Base-by-base conservation (phyloP, 495 filamentous ascomycete genomes). In the Talaromyces nanjingensis region DNA sequence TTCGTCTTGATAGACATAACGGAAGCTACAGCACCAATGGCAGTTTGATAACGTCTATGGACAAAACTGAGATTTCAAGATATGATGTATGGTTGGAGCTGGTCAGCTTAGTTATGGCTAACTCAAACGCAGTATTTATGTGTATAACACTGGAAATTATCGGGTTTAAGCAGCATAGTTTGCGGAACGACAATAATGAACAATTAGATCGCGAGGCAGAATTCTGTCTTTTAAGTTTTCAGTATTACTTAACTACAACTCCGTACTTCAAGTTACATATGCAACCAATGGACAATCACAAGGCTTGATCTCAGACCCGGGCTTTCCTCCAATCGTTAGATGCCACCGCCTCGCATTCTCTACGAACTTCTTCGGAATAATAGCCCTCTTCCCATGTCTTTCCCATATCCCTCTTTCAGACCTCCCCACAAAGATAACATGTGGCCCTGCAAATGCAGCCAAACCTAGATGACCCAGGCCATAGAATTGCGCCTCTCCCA, bases 401-500 rank as follows among this genome's bases (percentile, higher is more conserved):
- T 59, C 57, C 57, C 57, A 59, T 59, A 34, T 33, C 31, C 57
- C 57, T 37, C 20, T 27, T 14, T 34, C n/a, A 34, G 57, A 59
- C 34, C 16, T 59, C 31, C 57, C 57, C n/a, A 59, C 16, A 59
- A 59, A 59, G 9, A 59, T 42, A 45, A 42, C 57, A 2, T 59
- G 57, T 22, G 57, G 57, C 33, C 57, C 57, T 27, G 5, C 5
- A 34, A 37, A 59, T 8, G 2, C 1, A 33, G n/a, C 18, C 18
- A 59, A 8, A 59, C 57, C 57, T 12, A 59, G 57, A 34, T 59
- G 57, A 20, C 14, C 6, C 27, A 59, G 33, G 22, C 57, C 57
- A 45, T 59, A 59, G 31, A 59, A 33, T 39, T 59, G 57, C 18
- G 57, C 57, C 31, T 59, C 31, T 31, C 57, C 57, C 16, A 59